phyloP scores from a whole-genome alignment of 73 alveolate genomes.

The Effrenium voratum region DNA sequence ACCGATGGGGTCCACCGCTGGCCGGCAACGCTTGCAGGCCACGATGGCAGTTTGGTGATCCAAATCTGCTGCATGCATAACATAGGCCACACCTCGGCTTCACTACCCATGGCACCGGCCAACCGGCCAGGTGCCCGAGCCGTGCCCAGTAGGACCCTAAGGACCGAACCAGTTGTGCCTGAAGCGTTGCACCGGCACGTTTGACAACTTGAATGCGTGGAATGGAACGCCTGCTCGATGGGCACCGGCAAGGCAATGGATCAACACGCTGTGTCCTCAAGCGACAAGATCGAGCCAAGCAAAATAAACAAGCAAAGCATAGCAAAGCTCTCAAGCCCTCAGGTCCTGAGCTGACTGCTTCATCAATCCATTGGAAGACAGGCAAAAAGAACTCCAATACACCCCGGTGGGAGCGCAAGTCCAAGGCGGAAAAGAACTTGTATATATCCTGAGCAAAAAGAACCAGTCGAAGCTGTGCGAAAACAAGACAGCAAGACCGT shows the following conservation, averaged over 20 bases:
- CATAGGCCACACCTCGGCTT: slow-evolving; percentile 65
- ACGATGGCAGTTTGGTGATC: slow-evolving; percentile 72
- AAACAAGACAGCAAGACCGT: background rate
- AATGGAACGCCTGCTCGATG: slow-evolving; percentile 61
- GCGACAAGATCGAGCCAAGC: background rate
- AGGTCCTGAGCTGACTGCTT: slow-evolving; percentile 49
- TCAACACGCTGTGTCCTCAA: slow-evolving; percentile 54
- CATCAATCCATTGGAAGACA: slow-evolving; percentile 82
- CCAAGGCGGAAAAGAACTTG: slow-evolving; percentile 87
- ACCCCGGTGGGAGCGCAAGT: slow-evolving; percentile 57
- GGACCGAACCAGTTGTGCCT: background rate
- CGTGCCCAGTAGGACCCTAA: background rate
- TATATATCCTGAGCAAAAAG: slow-evolving; percentile 20
- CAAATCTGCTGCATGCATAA: slow-evolving; percentile 90
- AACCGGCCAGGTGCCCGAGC: too few relatives aligned
- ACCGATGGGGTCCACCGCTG: slow-evolving; percentile 80
- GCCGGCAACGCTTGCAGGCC: slow-evolving; percentile 78
- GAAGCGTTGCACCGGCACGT: background rate
- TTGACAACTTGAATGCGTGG: background rate
- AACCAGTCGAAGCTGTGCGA: background rate
- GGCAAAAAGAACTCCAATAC: slow-evolving; percentile 66
- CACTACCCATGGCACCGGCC: too few relatives aligned
- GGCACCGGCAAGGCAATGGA: slow-evolving; percentile 89
- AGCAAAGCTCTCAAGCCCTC: background rate
- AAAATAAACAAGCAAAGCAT: background rate